Evolutionary conservation across 2,329 filamentous ascomycete species (phyloP).

Genomic region (Aspergillus awamori): DNA sequence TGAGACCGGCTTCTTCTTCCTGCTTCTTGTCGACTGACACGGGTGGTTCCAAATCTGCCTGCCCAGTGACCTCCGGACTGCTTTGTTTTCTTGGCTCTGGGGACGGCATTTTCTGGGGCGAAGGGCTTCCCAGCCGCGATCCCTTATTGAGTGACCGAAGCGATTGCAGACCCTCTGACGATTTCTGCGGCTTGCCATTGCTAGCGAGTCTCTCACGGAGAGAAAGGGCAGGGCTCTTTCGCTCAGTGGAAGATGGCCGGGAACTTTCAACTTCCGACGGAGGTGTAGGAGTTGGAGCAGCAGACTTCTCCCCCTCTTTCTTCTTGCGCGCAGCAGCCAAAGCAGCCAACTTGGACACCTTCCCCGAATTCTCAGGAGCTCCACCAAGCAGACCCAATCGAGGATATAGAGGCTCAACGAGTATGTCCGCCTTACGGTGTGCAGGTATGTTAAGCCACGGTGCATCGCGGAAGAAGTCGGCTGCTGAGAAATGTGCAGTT

Average conservation of each 20-base stretch:
- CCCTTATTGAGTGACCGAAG: conserved; percentile 27
- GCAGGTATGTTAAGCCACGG: conserved; percentile 79
- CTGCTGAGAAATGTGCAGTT: conserved; percentile 47
- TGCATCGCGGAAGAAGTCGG: conserved; percentile 76
- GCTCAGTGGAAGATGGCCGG: conserved; percentile 21
- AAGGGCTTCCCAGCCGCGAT: conserved; percentile 17
- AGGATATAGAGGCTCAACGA: conserved; percentile 63
- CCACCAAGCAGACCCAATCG: conserved; percentile 77
- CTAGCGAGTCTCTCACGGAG: conserved; percentile 44
- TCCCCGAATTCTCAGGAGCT: conserved; percentile 62
- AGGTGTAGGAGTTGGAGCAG: conserved; percentile 12
- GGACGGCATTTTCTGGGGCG: conserved; percentile 23
- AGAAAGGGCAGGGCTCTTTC: conserved; percentile 34
- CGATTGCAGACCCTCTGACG: conserved; percentile 27
- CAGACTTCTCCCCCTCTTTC: conserved; percentile 68
- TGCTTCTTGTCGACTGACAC: conserved; percentile 14
- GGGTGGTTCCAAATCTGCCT: conserved; percentile 10
- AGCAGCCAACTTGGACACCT: conserved; percentile 87
- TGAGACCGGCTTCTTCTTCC: conserved; percentile 19
- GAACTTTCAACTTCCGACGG: conserved; percentile 8
- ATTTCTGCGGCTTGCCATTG: conserved; percentile 32
- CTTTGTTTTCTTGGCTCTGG: conserved; percentile 22
- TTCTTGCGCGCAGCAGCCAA: conserved; percentile 84
- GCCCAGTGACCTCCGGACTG: conserved; percentile 6
- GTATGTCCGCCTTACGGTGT: conserved; percentile 64